These are phyloP conservation scores for Aplosporella prunicola DNA, from an alignment of 2,329 filamentous ascomycete genomes.

Conservation along the genomic window DNA sequence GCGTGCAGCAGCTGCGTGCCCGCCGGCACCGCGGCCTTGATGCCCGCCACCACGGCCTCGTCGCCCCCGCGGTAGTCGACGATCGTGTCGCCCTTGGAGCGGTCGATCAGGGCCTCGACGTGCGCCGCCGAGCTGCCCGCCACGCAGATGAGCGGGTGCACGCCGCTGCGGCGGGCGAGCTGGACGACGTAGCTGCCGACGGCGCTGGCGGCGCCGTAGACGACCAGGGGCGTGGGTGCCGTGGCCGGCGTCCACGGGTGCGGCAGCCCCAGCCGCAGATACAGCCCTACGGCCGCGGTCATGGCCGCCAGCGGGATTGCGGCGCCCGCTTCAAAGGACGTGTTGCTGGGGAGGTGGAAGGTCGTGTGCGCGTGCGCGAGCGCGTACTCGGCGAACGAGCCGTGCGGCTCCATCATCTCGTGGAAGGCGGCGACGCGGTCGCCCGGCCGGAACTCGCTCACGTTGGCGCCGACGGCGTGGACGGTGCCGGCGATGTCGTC, in stretches of 20 bases:
- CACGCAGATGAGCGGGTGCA: slow-evolving; percentile 53
- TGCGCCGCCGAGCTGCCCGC: slow-evolving; percentile 45
- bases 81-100: slow-evolving; percentile 44
- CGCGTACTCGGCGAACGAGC: slow-evolving; percentile 36
- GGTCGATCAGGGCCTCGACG: slow-evolving; percentile 42
- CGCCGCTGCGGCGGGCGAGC: slow-evolving; percentile 43
- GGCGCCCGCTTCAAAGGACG: slow-evolving; percentile 41
- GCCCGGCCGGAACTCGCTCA: slow-evolving; percentile 14
- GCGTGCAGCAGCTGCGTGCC: slow-evolving; percentile 21
- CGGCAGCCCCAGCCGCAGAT: slow-evolving; percentile 38
- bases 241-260: slow-evolving; percentile 36
- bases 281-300: slow-evolving; percentile 46
- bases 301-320: slow-evolving; percentile 46
- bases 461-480: slow-evolving; percentile 14
- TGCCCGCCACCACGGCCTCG: slow-evolving; percentile 20
- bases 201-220: slow-evolving; percentile 45
- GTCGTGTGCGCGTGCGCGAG: slow-evolving; percentile 33
- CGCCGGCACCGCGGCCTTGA: slow-evolving; percentile 18
- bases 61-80: slow-evolving; percentile 47
- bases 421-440: slow-evolving; percentile 24
- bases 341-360: slow-evolving; percentile 32
- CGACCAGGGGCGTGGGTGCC: slow-evolving; percentile 30
- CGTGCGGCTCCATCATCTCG: slow-evolving; percentile 26
- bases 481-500: slow-evolving; percentile 16
- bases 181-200: slow-evolving; percentile 53